Conservation (phyloP, 1,139 yeast genomes). For the Blastobotrys proliferans region DNA sequence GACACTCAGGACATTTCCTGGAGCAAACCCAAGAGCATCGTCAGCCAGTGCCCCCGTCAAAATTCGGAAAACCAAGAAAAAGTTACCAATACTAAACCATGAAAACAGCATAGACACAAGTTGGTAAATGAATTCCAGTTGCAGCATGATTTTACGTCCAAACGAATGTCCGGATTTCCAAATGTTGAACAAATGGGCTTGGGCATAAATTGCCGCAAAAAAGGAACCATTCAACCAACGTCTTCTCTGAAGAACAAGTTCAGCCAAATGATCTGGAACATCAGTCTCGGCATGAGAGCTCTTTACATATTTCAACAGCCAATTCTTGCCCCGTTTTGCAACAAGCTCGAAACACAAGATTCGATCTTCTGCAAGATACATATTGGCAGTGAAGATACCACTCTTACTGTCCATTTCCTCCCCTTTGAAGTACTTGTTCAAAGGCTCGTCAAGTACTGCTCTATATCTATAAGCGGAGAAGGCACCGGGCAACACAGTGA, state of each 20-base stretch:
- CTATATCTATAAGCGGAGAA: slow-evolving; percentile 77
- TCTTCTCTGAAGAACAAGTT: slow-evolving; percentile 71
- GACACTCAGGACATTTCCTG: slow-evolving; percentile 74
- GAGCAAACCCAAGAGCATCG: slow-evolving; percentile 50
- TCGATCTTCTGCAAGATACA: slow-evolving; percentile 85
- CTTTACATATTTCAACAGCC: slow-evolving; percentile 68
- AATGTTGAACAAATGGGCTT: slow-evolving; percentile 64
- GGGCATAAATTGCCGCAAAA: slow-evolving; percentile 75
- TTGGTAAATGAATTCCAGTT: slow-evolving; percentile 69
- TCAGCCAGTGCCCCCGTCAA: slow-evolving; percentile 66
- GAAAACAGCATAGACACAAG: slow-evolving; percentile 61
- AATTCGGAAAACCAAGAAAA: slow-evolving; percentile 71
- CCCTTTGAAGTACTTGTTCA: slow-evolving; percentile 75
- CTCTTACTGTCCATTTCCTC: slow-evolving; percentile 55
- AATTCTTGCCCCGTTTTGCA: slow-evolving; percentile 58
- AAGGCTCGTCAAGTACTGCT: slow-evolving; percentile 65
- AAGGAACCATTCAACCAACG: slow-evolving; percentile 85
- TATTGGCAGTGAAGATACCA: slow-evolving; percentile 74
- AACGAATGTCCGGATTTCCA: slow-evolving; percentile 69
- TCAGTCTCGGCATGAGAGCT: slow-evolving; percentile 80
- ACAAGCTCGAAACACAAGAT: slow-evolving; percentile 78
- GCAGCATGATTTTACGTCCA: slow-evolving; percentile 56
- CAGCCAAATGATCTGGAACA: slow-evolving; percentile 71
- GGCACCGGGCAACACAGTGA: slow-evolving; percentile 81
- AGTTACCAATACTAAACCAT: slow-evolving; percentile 77